Evolutionary conservation across 352 stramenopile genomes (phyloP).

Genomic region (Phytophthora sojae): DNA sequence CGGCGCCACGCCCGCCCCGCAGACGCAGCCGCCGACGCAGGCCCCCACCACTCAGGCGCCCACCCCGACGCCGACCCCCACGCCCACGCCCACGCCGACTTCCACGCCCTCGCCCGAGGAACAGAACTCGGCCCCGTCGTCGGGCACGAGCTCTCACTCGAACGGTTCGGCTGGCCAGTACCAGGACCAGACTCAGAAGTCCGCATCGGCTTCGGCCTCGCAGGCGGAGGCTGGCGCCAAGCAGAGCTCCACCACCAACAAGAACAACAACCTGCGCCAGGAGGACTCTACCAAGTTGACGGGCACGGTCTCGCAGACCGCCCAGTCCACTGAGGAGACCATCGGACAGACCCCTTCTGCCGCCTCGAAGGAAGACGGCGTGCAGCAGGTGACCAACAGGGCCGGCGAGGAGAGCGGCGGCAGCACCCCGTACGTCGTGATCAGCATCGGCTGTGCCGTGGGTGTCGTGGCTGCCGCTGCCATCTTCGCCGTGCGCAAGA

Average conservation of each 20-base stretch:
- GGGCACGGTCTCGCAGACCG: slow-evolving; percentile 7
- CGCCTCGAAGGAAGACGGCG: slow-evolving; percentile 32
- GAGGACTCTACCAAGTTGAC: slow-evolving; percentile 25
- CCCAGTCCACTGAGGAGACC: slow-evolving; percentile 13
- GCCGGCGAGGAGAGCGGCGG: neutral
- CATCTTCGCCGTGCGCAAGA: slow-evolving; percentile 74
- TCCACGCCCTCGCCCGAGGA: slow-evolving; percentile 35
- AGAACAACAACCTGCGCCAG: slow-evolving; percentile 24
- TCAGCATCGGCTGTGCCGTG: slow-evolving; percentile 41
- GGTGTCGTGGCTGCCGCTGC: slow-evolving; percentile 56
- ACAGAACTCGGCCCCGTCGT: slow-evolving; percentile 17
- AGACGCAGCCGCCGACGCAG: slow-evolving; percentile 22
- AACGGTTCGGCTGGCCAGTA: slow-evolving; percentile 18
- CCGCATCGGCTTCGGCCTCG: slow-evolving; percentile 16
- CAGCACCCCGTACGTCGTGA: slow-evolving; percentile 44
- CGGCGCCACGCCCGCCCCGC: slow-evolving; percentile 28
- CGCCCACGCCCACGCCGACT: slow-evolving; percentile 36
- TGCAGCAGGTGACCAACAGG: slow-evolving; percentile 52
- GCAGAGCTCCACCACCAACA: no score
- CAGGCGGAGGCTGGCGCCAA: slow-evolving; percentile 17
- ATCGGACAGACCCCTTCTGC: slow-evolving; percentile 26
- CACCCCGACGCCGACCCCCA: slow-evolving; percentile 37
- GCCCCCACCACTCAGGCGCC: slow-evolving; percentile 42
- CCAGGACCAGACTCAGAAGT: slow-evolving; percentile 10
- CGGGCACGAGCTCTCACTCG: slow-evolving; percentile 22